Evolutionary conservation across 495 filamentous ascomycete genomes (phyloP).

Genomic region (Daldinia loculata): DNA sequence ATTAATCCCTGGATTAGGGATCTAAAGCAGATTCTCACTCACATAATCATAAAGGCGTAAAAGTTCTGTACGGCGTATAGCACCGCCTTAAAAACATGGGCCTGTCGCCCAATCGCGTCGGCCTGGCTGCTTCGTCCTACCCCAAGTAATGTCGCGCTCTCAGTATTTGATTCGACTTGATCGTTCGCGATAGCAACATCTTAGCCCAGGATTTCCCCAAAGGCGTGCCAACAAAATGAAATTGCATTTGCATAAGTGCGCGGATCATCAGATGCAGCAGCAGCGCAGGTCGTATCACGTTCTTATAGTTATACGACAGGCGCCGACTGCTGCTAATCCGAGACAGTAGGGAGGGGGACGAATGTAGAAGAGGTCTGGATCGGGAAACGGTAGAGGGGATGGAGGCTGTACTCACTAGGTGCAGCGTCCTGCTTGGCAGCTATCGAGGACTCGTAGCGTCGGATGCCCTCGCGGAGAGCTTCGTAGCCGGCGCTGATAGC

Average conservation of each 20-base stretch:
- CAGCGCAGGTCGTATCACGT: conserved; percentile 14
- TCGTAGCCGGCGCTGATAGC: conserved; percentile 90
- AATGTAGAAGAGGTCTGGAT: background rate
- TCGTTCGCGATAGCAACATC: conserved; percentile 37
- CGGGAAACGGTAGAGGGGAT: background rate
- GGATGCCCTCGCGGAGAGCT: conserved; percentile 75
- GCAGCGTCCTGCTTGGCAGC: conserved; percentile 59
- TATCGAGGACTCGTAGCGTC: conserved; percentile 76
- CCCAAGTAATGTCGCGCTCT: conserved; percentile 61
- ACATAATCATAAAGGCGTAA: conserved; percentile 99
- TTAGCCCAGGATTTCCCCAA: conserved; percentile 41
- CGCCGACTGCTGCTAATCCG: background rate
- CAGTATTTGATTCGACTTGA: conserved; percentile 58
- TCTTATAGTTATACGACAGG: conserved; percentile 16
- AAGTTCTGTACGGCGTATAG: conserved; percentile 96
- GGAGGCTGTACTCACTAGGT: conserved; percentile 61
- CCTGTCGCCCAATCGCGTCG: conserved; percentile 63
- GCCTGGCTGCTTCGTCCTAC: conserved; percentile 60
- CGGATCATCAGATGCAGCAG: conserved; percentile 7
- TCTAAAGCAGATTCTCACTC: conserved; percentile 53
- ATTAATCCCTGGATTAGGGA: background rate
- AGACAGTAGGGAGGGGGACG: conserved; percentile 16
- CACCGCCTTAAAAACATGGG: conserved; percentile 78
- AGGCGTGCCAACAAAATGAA: conserved; percentile 29
- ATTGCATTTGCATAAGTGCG: background rate